Evolutionary conservation across 805 yeast species (phyloP).

Genomic region (Wickerhamomyces silvicola): DNA sequence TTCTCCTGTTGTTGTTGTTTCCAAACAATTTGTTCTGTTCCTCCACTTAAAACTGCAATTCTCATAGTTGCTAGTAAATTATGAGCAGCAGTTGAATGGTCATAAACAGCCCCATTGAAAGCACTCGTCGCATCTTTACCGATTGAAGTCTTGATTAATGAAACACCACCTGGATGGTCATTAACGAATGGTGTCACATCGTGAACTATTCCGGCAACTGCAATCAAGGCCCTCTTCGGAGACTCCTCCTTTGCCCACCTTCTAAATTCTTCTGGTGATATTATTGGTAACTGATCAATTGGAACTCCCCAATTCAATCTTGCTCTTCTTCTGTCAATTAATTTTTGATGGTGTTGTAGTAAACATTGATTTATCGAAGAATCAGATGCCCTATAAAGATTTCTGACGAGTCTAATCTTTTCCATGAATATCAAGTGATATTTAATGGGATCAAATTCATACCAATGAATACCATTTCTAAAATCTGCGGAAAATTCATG

Average conservation of each 20-base stretch:
- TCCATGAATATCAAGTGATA: constrained; percentile 49
- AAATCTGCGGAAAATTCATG: constrained; percentile 90
- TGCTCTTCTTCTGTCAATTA: constrained; percentile 69
- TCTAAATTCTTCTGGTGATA: constrained; percentile 48
- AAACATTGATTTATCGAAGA: constrained; percentile 58
- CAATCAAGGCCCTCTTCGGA: constrained; percentile 58
- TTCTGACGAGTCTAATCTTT: constrained; percentile 51
- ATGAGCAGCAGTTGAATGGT: constrained; percentile 89
- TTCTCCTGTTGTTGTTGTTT: constrained; percentile 61
- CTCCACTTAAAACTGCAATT: constrained; percentile 77
- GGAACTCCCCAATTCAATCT: constrained; percentile 93
- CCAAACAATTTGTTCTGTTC: constrained; percentile 80
- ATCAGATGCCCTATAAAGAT: constrained; percentile 39
- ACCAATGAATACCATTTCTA: constrained; percentile 59
- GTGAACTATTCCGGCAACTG: constrained; percentile 87
- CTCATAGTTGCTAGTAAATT: constrained; percentile 91
- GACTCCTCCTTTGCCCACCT: constrained; percentile 32
- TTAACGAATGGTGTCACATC: constrained; percentile 87
- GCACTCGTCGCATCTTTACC: constrained; percentile 95
- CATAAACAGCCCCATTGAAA: constrained; percentile 91
- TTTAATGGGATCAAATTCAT: constrained; percentile 84
- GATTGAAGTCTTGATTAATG: constrained; percentile 69
- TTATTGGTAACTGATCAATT: constrained; percentile 73
- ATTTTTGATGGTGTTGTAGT: constrained; percentile 77
- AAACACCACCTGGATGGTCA: constrained; percentile 91